These are phyloP conservation scores for Curvularia sp. DNA, from an alignment of 2,329 filamentous ascomycete genomes.

Conservation along the genomic window DNA sequence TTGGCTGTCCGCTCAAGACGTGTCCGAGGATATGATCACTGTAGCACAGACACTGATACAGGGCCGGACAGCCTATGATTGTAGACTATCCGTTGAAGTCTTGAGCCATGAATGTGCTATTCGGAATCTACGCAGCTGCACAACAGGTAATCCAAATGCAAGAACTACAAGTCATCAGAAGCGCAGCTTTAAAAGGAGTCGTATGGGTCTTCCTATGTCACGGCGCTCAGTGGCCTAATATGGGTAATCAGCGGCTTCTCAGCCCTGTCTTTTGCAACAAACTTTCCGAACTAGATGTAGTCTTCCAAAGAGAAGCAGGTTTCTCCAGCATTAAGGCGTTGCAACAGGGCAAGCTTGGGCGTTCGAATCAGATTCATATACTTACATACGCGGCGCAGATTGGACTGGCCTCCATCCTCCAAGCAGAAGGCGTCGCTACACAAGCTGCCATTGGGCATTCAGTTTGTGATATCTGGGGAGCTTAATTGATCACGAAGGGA, in stretches of 20 bases:
- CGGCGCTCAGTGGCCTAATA: conserved; percentile 38
- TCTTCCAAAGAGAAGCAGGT: conserved; percentile 22
- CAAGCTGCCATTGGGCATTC: conserved; percentile 34
- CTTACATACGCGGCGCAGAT: conserved; percentile 47
- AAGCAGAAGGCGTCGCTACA: conserved; percentile 22
- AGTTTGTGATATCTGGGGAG: conserved; percentile 45
- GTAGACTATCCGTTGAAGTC: conserved; percentile 14
- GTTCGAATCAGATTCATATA: conserved; percentile 40
- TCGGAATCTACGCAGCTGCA: not conserved
- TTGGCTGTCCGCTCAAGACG: conserved; percentile 1
- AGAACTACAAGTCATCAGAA: conserved; percentile 10
- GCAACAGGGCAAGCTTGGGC: conserved; percentile 13
- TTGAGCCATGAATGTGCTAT: conserved; percentile 12
- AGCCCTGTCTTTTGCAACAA: not conserved
- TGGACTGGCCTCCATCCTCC: conserved; percentile 30
- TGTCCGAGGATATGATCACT: conserved; percentile 4
- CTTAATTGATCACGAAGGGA: conserved; percentile 29
- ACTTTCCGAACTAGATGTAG: not conserved
- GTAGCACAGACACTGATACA: conserved; percentile 22
- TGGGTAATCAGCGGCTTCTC: conserved; percentile 32
- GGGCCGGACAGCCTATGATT: conserved; percentile 17
- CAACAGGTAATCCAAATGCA: conserved; percentile 5
- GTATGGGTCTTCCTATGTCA: conserved; percentile 44
- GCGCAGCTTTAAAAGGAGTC: not conserved
- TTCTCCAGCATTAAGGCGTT: conserved; percentile 25